Base-by-base conservation (phyloP, 768 basidiomycete species). In the Melanogaster broomeanus region DNA sequence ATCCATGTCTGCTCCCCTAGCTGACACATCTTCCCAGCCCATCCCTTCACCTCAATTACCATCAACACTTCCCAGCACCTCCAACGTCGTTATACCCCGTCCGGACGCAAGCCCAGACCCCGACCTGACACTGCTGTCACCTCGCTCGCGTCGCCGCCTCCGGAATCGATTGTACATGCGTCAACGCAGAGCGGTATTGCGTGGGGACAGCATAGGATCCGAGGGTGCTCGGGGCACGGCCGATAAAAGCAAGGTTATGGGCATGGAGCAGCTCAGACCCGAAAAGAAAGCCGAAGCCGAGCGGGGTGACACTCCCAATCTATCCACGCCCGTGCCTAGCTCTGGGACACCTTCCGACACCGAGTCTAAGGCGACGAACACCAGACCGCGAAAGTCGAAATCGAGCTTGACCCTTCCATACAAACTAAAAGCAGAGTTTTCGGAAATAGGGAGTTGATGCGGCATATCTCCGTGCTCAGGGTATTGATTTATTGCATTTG, bases 161-260 rank as follows among this genome's bases (percentile, higher is more conserved):
- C 69, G 71, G 51, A 88, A 88, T 51, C 75, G 87, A 34, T 70
- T 90, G 6, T 80, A 87, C 56, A 90, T 90, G 88, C 82, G 88
- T 6, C 78, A 80, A 25, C 84, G 81, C 62, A 78, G 88, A 38
- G 87, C 88, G 3, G 67, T 72, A 25, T 66, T 72, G 28, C 60
- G 62, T 25, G 85, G 74, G 35, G 64, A 56, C 12, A 61, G 52
- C 9, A 66, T 6, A 6, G 22, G 18, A n/a, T 16, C 53, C 9
- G 40, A 46, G 12, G 43, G 33, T 24, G 22, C 15, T 2, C 12
- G 51, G 3, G 42, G 40, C 22, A 42, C 50, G 11, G 8, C 24
- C 9, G 24, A 25, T 8, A 42, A 4, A 18, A 35, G n/a, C 16
- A 34, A 27, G 19, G 12, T 18, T 8, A n/a, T 35, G 4, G 33